These are phyloP conservation scores for Nosema muscidifuracis DNA, from an alignment of 371 early-diverging fungal genomes.

Conservation along the genomic window DNA sequence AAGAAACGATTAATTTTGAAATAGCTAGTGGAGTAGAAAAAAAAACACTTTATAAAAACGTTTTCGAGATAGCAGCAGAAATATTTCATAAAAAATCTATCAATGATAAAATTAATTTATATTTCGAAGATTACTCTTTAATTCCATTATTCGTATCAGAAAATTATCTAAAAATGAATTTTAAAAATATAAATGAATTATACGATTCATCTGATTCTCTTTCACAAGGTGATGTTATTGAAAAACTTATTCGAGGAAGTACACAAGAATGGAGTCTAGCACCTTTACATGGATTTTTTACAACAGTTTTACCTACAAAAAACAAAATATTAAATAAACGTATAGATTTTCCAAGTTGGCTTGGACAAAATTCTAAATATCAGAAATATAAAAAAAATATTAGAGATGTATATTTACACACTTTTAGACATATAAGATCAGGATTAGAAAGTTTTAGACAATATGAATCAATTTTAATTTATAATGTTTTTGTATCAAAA, in stretches of 20 bases:
- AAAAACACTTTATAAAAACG: constrained; percentile 71
- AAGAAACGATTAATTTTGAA: constrained; percentile 6
- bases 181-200: constrained; percentile 28
- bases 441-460: constrained; percentile 62
- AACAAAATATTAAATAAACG: constrained; percentile 14
- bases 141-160: constrained; percentile 83
- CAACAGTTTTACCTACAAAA: constrained; percentile 76
- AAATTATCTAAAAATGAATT: constrained; percentile 57
- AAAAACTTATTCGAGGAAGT: constrained; percentile 69
- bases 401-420: constrained; percentile 73
- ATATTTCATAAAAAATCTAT: constrained; percentile 67
- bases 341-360: constrained; percentile 67
- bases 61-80: constrained; percentile 75
- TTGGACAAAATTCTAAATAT: constrained; percentile 82
- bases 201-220: constrained; percentile 76
- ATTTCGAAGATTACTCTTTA: constrained; percentile 81
- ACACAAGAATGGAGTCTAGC: constrained; percentile 79
- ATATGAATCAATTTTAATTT: constrained; percentile 32
- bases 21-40: constrained; percentile 60
- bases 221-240: constrained; percentile 75
- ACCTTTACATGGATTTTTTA: constrained; percentile 78
- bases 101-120: constrained; percentile 74
- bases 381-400: constrained; percentile 69
- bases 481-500: constrained; percentile 16
- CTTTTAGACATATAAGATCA: constrained; percentile 66